Evolutionary conservation across 306 rosid genomes (phyloP), one percentile per base, ranked within the genome.

Genomic region (Geum urbanum): DNA sequence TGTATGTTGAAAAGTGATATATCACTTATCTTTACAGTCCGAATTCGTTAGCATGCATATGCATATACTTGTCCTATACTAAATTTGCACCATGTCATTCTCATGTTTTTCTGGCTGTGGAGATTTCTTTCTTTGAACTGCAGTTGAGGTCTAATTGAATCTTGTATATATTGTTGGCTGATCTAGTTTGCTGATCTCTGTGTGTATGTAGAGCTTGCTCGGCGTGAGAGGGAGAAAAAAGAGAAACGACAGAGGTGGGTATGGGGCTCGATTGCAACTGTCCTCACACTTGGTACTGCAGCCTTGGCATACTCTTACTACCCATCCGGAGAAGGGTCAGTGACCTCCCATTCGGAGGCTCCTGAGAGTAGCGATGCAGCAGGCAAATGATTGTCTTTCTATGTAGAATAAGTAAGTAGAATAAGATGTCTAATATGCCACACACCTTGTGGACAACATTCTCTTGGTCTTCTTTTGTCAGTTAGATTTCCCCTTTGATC

Each of bases 181-280:
- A 20, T 66, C 63, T 69, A n/a, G 40, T 12, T 27, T 67, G 13
- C 44, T 47, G 20, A 66, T 63, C 52, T 49, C 4, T 78, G 72
- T n/a, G 27, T 40, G 62, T 66, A 27, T 79, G 49, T 63, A 95
- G 99, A 91, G 82, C 69, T 72, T 84, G 87, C 95, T 8, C 82
- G 99, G 67, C 89, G 89, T 1, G 91, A 83, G 77, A 88, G 99
- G 79, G 88, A 86, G 70, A 77, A 81, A 48, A 91, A 69, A 75
- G 85, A 78, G 32, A 82, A 77, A 75, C 84, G 82, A 84, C 97
- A 89, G 24, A 91, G 82, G 74, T 95, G 99, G 99, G 68, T 95
- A 37, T 91, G 99, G 99, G 95, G 96, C 27, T 86, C 89, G 18
- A 79, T 91, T 39, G 86, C 91, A 24, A 69, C 95, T 54, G 88